These are phyloP conservation scores for Termitomyces sp. DNA, from an alignment of 768 basidiomycete species.

Conservation along the genomic window DNA sequence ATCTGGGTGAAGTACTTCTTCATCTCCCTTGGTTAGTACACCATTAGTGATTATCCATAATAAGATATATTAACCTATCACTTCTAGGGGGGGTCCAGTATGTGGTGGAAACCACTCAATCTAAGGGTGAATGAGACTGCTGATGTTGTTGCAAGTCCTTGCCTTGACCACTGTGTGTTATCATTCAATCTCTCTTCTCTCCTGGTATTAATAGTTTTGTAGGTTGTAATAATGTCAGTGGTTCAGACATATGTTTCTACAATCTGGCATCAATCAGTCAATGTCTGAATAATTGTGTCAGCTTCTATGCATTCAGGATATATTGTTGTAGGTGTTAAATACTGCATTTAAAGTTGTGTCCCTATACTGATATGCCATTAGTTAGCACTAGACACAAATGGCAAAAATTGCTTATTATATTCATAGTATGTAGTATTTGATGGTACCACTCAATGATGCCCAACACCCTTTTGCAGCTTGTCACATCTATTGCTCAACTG, in stretches of 20 bases:
- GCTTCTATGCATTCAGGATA: background rate
- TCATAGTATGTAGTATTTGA: background rate
- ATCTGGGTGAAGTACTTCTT: no score
- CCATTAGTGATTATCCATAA: background rate
- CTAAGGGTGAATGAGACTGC: no score
- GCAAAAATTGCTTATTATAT: background rate
- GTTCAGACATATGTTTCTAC: no score
- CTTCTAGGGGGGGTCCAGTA: background rate
- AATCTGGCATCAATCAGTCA: no score
- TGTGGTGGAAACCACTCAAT: background rate
- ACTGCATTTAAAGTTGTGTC: no score
- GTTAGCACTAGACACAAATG: background rate
- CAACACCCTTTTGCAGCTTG: background rate
- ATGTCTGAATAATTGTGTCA: background rate
- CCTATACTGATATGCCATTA: background rate
- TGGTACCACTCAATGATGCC: background rate
- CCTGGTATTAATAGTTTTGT: no score
- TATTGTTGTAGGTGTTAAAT: background rate
- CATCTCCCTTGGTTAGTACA: background rate
- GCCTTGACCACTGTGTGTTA: no score
- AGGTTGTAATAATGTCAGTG: no score
- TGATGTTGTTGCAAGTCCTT: no score
- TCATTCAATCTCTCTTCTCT: no score
- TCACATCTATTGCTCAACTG: background rate
- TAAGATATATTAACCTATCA: background rate